Evolutionary conservation across 345 rosid species (phyloP).

Genomic region (Lumnitzera racemosa): DNA sequence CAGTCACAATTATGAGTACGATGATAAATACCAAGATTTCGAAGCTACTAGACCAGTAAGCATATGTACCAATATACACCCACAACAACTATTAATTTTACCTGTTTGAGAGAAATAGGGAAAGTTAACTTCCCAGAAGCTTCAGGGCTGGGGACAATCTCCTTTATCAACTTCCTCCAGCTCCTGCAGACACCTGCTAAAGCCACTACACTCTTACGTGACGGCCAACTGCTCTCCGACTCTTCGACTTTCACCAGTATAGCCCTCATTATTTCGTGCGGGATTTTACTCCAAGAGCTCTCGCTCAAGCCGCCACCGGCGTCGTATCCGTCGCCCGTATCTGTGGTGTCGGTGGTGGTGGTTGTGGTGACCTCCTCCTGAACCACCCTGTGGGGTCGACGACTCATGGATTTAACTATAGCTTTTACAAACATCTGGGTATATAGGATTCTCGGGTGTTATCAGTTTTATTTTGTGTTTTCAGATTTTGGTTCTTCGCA

Average conservation of each 20-base stretch:
- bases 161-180: slow-evolving; percentile 62
- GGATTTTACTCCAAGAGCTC: slow-evolving; percentile 67
- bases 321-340: slow-evolving; percentile 8
- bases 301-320: slow-evolving; percentile 9
- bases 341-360: no score
- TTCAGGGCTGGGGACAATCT: slow-evolving; percentile 58
- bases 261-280: slow-evolving; percentile 69
- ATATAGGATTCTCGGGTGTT: no score
- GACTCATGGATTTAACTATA: no score
- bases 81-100: slow-evolving; percentile 4
- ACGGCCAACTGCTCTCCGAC: slow-evolving; percentile 63
- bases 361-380: no score
- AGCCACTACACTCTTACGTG: slow-evolving; percentile 62
- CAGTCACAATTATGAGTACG: no score
- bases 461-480: no score
- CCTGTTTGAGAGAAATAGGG: slow-evolving; percentile 88
- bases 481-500: no score
- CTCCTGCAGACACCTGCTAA: slow-evolving; percentile 77
- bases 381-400: no score
- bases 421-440: no score
- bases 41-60: no score
- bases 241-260: slow-evolving; percentile 56
- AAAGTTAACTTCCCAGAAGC: slow-evolving; percentile 64
- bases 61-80: not conserved
- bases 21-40: no score